phyloP scores from a whole-genome alignment of 176 grass and related monocot species.

The Oryza longistaminata region DNA sequence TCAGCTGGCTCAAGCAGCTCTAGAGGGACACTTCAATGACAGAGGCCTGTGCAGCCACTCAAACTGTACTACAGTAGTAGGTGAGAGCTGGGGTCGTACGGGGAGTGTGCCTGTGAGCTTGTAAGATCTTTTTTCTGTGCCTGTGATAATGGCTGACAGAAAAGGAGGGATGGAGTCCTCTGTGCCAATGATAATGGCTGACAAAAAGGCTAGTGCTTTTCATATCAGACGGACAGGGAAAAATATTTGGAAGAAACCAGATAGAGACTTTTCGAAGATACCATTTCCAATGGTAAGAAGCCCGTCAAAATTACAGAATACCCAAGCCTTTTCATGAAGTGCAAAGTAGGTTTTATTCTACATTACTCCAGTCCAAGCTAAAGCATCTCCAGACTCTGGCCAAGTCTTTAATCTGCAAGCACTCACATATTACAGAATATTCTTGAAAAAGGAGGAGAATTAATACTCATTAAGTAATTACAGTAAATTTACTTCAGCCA shows the following conservation, averaged over 20 bases:
- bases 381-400: background rate
- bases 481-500: constrained; percentile 10
- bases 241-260: constrained; percentile 40
- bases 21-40: constrained; percentile 31
- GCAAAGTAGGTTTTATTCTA: constrained; percentile 12
- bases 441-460: background rate
- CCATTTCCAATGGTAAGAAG: constrained; percentile 27
- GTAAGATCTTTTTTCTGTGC: constrained; percentile 48
- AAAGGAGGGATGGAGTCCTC: constrained; percentile 52
- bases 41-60: constrained; percentile 24
- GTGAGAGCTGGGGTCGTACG: constrained; percentile 18
- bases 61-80: constrained; percentile 19
- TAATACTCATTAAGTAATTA: background rate
- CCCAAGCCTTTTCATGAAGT: background rate
- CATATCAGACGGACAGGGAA: constrained; percentile 36
- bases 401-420: background rate
- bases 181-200: constrained; percentile 62
- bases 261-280: constrained; percentile 48
- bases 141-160: constrained; percentile 48
- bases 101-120: constrained; percentile 16
- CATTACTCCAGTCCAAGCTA: background rate
- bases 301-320: constrained; percentile 16
- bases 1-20: constrained; percentile 40
- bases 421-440: background rate
- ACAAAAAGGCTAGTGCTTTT: constrained; percentile 52